A percentile compares a stretch with the other conserved stretches of the same genome.
phyloP scores from a whole-genome alignment of 78 protist species.

The Isochrysis galbana region DNA sequence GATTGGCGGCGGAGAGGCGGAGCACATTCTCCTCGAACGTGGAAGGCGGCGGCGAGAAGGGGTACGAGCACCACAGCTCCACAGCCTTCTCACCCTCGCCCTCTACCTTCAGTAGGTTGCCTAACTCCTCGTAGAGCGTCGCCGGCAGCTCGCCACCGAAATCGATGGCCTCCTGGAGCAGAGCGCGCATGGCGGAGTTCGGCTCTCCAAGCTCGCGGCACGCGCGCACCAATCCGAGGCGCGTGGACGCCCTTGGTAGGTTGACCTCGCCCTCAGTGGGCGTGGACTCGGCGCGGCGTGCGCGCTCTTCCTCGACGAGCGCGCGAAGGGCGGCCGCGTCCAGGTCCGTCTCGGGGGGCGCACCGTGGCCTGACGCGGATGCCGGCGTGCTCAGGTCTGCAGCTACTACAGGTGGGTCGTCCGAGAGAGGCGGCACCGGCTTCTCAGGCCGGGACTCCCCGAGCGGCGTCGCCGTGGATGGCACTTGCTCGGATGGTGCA shows the following conservation, averaged over 20 bases:
- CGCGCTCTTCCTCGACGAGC: neutral
- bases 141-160: neutral
- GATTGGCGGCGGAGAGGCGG: neutral
- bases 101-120: neutral
- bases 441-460: too few species aligned
- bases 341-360: neutral
- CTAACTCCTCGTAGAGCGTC: neutral
- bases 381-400: neutral
- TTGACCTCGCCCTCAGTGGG: neutral
- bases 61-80: neutral
- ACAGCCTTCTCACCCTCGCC: neutral
- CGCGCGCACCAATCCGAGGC: neutral
- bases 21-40: neutral
- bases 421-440: too few species aligned
- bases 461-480: neutral
- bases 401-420: too few species aligned
- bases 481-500: neutral
- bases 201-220: neutral
- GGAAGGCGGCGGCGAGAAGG: neutral
- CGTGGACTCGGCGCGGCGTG: neutral
- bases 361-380: neutral
- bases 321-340: neutral
- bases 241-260: neutral
- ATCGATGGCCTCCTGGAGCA: neutral
- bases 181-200: neutral